Conservation (phyloP, 257 asterid genomes). For the Scutellaria barbata region DNA sequence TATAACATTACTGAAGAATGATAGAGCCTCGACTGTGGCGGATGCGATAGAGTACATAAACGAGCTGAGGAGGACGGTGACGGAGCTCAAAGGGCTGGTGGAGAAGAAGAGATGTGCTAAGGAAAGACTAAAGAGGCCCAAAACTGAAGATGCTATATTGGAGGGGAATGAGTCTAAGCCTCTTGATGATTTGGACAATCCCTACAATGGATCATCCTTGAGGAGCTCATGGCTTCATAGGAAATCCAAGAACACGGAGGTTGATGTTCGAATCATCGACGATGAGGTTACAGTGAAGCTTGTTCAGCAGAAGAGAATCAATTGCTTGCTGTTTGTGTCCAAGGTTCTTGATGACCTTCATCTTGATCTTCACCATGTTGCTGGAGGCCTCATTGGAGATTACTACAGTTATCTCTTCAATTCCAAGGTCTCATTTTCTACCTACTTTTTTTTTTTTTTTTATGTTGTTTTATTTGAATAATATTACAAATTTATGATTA, state of each 20-base stretch:
- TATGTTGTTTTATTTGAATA: background rate
- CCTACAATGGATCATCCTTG: conserved; percentile 51
- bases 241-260: conserved; percentile 77
- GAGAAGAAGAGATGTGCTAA: conserved; percentile 73
- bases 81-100: conserved; percentile 55
- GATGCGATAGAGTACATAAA: conserved; percentile 66
- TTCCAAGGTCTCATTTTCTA: conserved; percentile 61
- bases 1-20: conserved; percentile 40
- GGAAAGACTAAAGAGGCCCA: conserved; percentile 72
- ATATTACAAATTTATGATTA: too few species aligned
- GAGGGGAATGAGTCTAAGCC: conserved; percentile 46
- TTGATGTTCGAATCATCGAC: conserved; percentile 79
- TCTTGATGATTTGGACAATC: conserved; percentile 55
- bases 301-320: conserved; percentile 87
- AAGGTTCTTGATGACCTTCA: conserved; percentile 85
- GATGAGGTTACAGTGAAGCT: conserved; percentile 87
- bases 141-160: conserved; percentile 39
- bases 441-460: background rate
- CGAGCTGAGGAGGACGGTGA: conserved; percentile 67
- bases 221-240: conserved; percentile 94
- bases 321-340: conserved; percentile 71
- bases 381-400: conserved; percentile 92
- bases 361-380: conserved; percentile 88
- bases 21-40: conserved; percentile 64
- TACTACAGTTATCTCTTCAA: conserved; percentile 79